Evolutionary conservation across 495 filamentous ascomycete species (phyloP).

Genomic region (Tuber brumale): DNA sequence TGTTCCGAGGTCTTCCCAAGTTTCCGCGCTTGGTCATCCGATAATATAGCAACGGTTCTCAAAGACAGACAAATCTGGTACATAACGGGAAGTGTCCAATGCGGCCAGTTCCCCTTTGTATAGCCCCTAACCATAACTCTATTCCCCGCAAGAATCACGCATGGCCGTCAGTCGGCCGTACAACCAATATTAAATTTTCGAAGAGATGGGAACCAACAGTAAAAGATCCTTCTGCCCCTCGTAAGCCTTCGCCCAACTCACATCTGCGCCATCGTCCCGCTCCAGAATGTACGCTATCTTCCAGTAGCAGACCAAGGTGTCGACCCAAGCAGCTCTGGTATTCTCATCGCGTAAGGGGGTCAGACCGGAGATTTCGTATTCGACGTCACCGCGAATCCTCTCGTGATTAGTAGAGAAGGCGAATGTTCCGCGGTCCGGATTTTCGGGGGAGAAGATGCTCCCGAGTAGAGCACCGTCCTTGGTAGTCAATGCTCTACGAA

Average conservation of each 20-base stretch:
- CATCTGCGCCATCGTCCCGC: slow-evolving; percentile 45
- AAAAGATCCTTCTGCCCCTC: slow-evolving; percentile 77
- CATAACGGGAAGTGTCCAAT: slow-evolving; percentile 84
- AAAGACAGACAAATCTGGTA: slow-evolving; percentile 79
- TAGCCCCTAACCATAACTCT: slow-evolving; percentile 48
- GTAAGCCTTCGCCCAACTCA: slow-evolving; percentile 64
- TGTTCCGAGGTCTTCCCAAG: slow-evolving; percentile 49
- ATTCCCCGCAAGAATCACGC: slow-evolving; percentile 8
- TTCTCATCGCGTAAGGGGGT: slow-evolving; percentile 28
- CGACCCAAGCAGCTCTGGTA: slow-evolving; percentile 57
- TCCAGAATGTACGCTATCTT: slow-evolving; percentile 65
- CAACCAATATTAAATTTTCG: slow-evolving; percentile 56
- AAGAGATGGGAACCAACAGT: slow-evolving; percentile 58
- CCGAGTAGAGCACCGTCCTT: slow-evolving; percentile 35
- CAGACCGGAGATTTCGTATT: slow-evolving; percentile 51
- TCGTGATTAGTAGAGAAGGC: slow-evolving; percentile 55
- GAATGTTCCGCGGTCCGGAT: slow-evolving; percentile 46
- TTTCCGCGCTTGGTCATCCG: slow-evolving; percentile 57
- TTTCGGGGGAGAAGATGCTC: slow-evolving; percentile 27
- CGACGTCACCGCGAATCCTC: slow-evolving; percentile 57
- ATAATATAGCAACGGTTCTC: slow-evolving; percentile 77
- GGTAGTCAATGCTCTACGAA: slow-evolving; percentile 31
- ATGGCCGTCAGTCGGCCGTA: slow-evolving; percentile 51
- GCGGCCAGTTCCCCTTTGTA: slow-evolving; percentile 58
- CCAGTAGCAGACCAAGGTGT: slow-evolving; percentile 79